Conservation (phyloP, 2,329 filamentous ascomycete genomes). For the Penicillium sp. region DNA sequence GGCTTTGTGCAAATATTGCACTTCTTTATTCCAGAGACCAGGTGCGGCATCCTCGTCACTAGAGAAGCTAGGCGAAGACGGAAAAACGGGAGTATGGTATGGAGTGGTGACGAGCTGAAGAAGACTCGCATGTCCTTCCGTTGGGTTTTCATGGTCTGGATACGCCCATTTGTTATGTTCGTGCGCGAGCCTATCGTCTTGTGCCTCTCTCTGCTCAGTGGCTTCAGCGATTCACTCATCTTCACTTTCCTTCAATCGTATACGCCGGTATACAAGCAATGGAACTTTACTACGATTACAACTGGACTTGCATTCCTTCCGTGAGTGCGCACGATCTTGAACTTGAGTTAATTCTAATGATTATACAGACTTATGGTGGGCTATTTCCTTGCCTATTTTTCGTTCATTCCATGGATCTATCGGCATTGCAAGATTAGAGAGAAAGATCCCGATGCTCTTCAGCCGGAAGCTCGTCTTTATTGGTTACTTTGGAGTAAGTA, state of each 20-base stretch:
- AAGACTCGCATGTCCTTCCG: conserved; percentile 47
- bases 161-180: conserved; percentile 57
- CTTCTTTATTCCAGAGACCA: conserved; percentile 48
- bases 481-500: conserved; percentile 47
- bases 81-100: conserved; percentile 53
- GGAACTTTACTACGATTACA: conserved; percentile 46
- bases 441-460: conserved; percentile 41
- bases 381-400: conserved; percentile 50
- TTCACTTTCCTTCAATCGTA: conserved; percentile 60
- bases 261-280: conserved; percentile 51
- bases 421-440: conserved; percentile 35
- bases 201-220: conserved; percentile 53
- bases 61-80: conserved; percentile 50
- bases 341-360: background rate
- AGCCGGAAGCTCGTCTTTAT: conserved; percentile 55
- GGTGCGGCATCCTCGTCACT: conserved; percentile 51
- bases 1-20: conserved; percentile 46
- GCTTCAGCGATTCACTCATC: conserved; percentile 57
- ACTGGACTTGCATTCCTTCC: conserved; percentile 49
- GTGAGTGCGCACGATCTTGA: conserved; percentile 22
- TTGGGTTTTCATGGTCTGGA: conserved; percentile 51
- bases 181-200: conserved; percentile 57
- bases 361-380: conserved; percentile 42
- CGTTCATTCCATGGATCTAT: conserved; percentile 48
- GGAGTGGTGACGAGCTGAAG: conserved; percentile 63